Evolutionary conservation across 2,329 filamentous ascomycete genomes (phyloP).

Genomic region (Diaporthe eres): DNA sequence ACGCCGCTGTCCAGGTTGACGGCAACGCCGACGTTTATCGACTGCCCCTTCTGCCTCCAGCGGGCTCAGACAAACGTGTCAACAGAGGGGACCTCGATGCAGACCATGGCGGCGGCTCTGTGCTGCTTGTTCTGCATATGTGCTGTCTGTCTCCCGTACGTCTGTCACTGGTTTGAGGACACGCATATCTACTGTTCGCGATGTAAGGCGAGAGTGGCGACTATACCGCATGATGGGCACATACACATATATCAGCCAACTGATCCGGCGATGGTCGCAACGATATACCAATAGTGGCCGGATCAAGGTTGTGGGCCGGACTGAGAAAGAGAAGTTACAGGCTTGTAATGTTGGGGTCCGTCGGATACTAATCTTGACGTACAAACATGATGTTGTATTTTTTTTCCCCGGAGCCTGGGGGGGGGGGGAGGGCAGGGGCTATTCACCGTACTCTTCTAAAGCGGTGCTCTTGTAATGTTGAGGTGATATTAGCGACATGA

Average conservation of each 20-base stretch:
- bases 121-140: slow-evolving; percentile 25
- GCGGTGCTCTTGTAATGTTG: too few relatives aligned
- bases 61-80: slow-evolving; percentile 11
- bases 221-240: slow-evolving; percentile 23
- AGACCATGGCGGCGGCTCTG: slow-evolving; percentile 19
- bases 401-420: not conserved
- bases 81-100: slow-evolving; percentile 2
- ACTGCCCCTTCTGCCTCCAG: slow-evolving; percentile 10
- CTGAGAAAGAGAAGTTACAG: not conserved
- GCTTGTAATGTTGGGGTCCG: not conserved
- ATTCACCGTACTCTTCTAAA: not conserved
- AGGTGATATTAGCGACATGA: too few relatives aligned
- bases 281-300: slow-evolving; percentile 5
- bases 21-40: slow-evolving; percentile 2
- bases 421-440: not conserved
- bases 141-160: slow-evolving; percentile 5
- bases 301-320: too few relatives aligned
- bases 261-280: slow-evolving; percentile 16
- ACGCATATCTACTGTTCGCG: slow-evolving; percentile 22
- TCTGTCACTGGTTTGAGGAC: slow-evolving; percentile 35
- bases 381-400: rapidly evolving
- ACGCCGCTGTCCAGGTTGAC: slow-evolving; percentile 15
- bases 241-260: slow-evolving; percentile 13
- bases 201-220: slow-evolving; percentile 27
- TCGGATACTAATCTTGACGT: too few relatives aligned